Base-by-base conservation (phyloP, 306 rosid genomes). In the Prunus dulcis region DNA sequence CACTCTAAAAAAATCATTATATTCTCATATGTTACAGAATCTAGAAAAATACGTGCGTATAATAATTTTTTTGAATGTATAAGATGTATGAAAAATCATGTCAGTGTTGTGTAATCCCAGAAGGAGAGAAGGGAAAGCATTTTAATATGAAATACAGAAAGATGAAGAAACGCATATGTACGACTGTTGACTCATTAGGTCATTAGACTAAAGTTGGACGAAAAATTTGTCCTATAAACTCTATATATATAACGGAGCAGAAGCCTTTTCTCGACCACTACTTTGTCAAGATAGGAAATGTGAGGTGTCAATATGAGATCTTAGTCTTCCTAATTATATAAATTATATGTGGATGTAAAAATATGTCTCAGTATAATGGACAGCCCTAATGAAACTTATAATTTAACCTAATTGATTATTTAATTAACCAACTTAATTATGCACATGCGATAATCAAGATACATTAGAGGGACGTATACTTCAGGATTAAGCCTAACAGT, bases 331-430 rank as follows among this genome's bases (percentile, higher is more conserved):
- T 28, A 47, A 57, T 9, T 9, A 11, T 27, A 43, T 27, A 20
- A 10, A 10, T 55, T 38, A 63, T 52, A 15, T n/a, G 76, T 50
- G 71, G 63, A 45, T 3, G 43, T 32, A 38, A 67, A 65, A 34
- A 49, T 43, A 55, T 72, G 81, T 72, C 73, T 28, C 58, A 38
- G 5, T 20, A 53, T 56, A 3, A 57, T 73, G 51, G 76, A 64
- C 57, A 22, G 3, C 38, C 9, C 10, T 34, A 34, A 5, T 34
- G 0, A 38, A 38, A 38, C 43, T 6, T 38, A 38, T 38, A 38
- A 38, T 38, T 38, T 38, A 38, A 7, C 43, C 43, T 38, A 7
- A 6, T 38, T 38, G 7, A 38, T 38, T 38, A 38, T 1, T 1
- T 38, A 38, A 38, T 38, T 38, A 38, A 7, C 43, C 9, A 38